phyloP scores from a whole-genome alignment of 2,329 filamentous ascomycete species.

The Fusarium sp. region DNA sequence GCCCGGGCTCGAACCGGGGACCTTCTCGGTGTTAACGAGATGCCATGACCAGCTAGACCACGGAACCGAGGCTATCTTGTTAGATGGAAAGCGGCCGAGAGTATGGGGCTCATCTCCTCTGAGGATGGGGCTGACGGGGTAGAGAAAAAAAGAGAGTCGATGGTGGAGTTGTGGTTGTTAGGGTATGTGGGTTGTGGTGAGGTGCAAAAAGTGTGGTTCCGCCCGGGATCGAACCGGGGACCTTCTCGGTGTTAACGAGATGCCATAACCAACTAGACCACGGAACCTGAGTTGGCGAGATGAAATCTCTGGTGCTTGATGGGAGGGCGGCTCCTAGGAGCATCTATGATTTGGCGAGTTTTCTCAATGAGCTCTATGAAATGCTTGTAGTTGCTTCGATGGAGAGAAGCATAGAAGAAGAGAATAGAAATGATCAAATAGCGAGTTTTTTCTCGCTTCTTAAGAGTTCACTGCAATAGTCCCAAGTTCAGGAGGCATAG shows the following conservation, averaged over 20 bases:
- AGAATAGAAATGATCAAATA: neutral
- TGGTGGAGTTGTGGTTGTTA: neutral
- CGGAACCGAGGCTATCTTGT: slow-evolving; percentile 20
- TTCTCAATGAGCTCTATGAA: neutral
- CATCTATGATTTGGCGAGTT: neutral
- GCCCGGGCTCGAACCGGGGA: slow-evolving; percentile 38
- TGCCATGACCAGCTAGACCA: slow-evolving; percentile 42
- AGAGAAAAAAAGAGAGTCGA: neutral
- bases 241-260: slow-evolving; percentile 41
- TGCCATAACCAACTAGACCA: slow-evolving; percentile 42
- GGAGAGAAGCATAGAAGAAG: neutral
- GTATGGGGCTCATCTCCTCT: neutral
- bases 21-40: slow-evolving; percentile 41
- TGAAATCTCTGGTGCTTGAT: neutral
- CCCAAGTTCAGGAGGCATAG: neutral
- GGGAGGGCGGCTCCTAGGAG: neutral
- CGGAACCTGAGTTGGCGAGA: slow-evolving; percentile 18
- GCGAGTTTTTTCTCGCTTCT: neutral
- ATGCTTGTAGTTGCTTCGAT: neutral
- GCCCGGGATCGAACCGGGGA: slow-evolving; percentile 38
- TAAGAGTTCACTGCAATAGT: rapidly evolving
- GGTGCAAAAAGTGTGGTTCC: slow-evolving; percentile 31
- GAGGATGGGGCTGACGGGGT: neutral
- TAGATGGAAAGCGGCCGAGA: neutral
- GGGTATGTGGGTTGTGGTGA: neutral